Base-by-base conservation (phyloP, 306 rosid species). In the Leucaena leucocephala region DNA sequence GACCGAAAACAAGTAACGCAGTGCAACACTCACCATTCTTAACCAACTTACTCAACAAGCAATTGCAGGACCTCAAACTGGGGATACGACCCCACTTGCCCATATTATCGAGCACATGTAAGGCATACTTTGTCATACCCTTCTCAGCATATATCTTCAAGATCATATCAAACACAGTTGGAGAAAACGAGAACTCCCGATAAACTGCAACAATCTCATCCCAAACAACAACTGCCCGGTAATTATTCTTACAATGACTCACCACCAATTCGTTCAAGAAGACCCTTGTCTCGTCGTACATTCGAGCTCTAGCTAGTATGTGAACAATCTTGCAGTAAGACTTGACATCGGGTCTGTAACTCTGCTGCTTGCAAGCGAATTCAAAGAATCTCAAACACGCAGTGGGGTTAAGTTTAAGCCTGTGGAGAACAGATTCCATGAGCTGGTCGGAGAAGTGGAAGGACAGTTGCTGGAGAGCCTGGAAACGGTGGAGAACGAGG, bases 91-190 rank as follows among this genome's bases (percentile, higher is more conserved):
- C 90, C 49, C 79, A 69, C 83, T 82, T 84, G 0, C 82, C 76
- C 93, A 94, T 92, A 85, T 88, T 83, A 46, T 94, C 98, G 50
- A 92, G 88, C 93, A 89, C 95, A 27, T 85, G 75, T 13, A 94
- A 77, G 6, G 98, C 97, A 80, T 76, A 76, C 64, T 75, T 87
- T 0, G 82, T 82, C 91, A 91, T 71, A 68, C 95, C 93, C 55
- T 85, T 85, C 62, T 94, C 92, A 0, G 89, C 84, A 52, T 84
- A 90, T 2, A 59, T 88, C 87, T 83, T 90, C 45, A 94, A 74
- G 50, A 90, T 50, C 94, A 94, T 90, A 80, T 94, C 93, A 40
- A 94, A 85, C 57, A 92, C 97, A 1, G 76, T 63, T 0, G 88
- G 86, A 2, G 97, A 88, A 72, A 92, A 94, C 1, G 83, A 71